Percentiles rank a stretch among this genome's conserved stretches.
Evolutionary conservation across 768 basidiomycete genomes (phyloP).

Genomic region (Stropharia rugosoannulata): DNA sequence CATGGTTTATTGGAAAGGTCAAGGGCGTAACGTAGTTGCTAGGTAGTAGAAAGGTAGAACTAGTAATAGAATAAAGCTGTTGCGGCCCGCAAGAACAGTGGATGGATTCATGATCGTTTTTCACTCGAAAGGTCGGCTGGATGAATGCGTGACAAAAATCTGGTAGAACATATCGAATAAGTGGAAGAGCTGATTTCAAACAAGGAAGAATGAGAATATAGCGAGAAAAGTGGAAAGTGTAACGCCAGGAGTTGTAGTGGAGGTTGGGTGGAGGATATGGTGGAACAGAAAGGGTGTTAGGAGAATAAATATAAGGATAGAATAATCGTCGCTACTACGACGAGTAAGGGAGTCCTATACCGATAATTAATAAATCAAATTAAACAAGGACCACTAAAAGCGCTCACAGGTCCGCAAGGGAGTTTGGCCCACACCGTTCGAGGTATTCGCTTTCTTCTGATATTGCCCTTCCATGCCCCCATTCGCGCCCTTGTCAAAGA

Average conservation of each 20-base stretch:
- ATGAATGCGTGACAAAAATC: not conserved
- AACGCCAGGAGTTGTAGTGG: not conserved
- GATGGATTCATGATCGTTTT: not conserved
- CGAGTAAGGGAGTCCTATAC: not conserved
- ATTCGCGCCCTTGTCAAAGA: slow-evolving; percentile 23
- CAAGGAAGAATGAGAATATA: not conserved
- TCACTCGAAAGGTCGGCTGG: not conserved
- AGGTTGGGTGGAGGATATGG: not conserved
- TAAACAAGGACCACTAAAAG: not conserved
- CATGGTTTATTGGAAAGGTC: not conserved
- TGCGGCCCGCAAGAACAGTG: not conserved
- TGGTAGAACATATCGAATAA: not conserved
- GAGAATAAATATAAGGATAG: not conserved
- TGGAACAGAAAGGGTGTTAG: not conserved
- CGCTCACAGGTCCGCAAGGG: not conserved
- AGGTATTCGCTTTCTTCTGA: slow-evolving; percentile 3
- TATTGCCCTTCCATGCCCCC: slow-evolving; percentile 16
- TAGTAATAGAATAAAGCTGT: slow-evolving; percentile 2
- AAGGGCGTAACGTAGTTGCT: not conserved
- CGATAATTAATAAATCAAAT: not conserved
- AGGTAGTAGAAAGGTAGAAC: slow-evolving; percentile 1
- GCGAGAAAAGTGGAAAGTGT: not conserved
- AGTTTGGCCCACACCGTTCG: not conserved
- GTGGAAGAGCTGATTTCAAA: not conserved
- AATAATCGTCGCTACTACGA: not conserved